Evolutionary conservation across 2,329 filamentous ascomycete genomes (phyloP).

Genomic region (Colletotrichum destructivum): DNA sequence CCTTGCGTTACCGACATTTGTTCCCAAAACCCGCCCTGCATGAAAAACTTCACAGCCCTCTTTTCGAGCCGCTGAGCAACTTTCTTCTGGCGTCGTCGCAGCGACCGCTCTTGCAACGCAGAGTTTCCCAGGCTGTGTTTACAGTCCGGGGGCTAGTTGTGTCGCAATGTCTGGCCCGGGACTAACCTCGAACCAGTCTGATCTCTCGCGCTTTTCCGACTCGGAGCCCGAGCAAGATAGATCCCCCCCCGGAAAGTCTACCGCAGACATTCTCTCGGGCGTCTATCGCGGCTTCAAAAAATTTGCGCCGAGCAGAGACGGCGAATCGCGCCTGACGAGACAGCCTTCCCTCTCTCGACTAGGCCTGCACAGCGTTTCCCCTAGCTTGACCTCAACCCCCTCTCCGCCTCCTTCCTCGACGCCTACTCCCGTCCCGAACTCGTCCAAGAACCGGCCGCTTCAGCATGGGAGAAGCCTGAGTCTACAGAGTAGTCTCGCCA

Average conservation of each 20-base stretch:
- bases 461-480: constrained; percentile 70
- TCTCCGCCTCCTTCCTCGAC: constrained; percentile 48
- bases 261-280: constrained; percentile 65
- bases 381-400: constrained; percentile 46
- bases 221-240: constrained; percentile 58
- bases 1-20: neutral
- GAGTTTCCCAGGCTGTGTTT: constrained; percentile 17
- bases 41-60: constrained; percentile 24
- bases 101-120: constrained; percentile 15
- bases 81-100: neutral
- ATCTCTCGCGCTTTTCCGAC: constrained; percentile 60
- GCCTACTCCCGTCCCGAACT: constrained; percentile 30
- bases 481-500: constrained; percentile 70
- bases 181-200: constrained; percentile 53
- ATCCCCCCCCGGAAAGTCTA: constrained; percentile 50
- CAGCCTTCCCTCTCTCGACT: constrained; percentile 58
- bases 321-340: constrained; percentile 59
- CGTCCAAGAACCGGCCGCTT: constrained; percentile 37
- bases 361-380: constrained; percentile 53
- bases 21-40: constrained; percentile 18
- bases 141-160: constrained; percentile 28
- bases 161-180: constrained; percentile 44
- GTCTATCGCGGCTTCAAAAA: constrained; percentile 68
- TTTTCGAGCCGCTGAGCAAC: constrained; percentile 4
- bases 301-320: constrained; percentile 60